These are phyloP conservation scores for Phoma sp. DNA, from an alignment of 2,329 filamentous ascomycete species.

Conservation along the genomic window DNA sequence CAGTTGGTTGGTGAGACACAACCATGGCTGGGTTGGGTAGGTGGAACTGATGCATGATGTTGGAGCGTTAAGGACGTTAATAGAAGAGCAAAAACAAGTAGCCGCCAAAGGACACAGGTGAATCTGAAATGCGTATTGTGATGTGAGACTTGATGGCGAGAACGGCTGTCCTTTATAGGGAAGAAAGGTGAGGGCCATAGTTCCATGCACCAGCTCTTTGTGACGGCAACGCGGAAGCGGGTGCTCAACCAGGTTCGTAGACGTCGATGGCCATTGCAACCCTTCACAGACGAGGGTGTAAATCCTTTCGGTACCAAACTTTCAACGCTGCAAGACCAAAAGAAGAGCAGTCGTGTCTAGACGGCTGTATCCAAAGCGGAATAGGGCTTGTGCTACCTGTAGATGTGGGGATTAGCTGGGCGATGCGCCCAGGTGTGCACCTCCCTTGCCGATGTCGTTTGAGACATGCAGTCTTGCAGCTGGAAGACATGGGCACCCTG, in stretches of 20 bases:
- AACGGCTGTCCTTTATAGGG: conserved; percentile 14
- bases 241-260: conserved; percentile 8
- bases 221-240: conserved; percentile 23
- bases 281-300: conserved; percentile 11
- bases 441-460: conserved; percentile 22
- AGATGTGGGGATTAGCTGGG: conserved; percentile 13
- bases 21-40: conserved; percentile 17
- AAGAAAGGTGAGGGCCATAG: neutral
- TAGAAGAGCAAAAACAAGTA: conserved; percentile 6
- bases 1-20: conserved; percentile 13
- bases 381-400: conserved; percentile 6
- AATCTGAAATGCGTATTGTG: neutral
- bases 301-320: conserved; percentile 19
- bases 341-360: conserved; percentile 15
- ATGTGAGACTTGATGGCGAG: neutral
- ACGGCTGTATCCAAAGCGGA: conserved; percentile 1
- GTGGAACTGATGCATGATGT: conserved; percentile 16
- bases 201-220: conserved; percentile 13
- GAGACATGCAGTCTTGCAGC: conserved; percentile 18
- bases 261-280: conserved; percentile 18
- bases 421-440: conserved; percentile 15
- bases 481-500: conserved; percentile 18
- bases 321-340: conserved; percentile 7
- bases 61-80: neutral
- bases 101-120: conserved; percentile 13